A percentile compares a stretch with the other conserved stretches of the same genome.
Evolutionary conservation across 345 rosid genomes (phyloP).

Genomic region (Eucalyptus polybractea): DNA sequence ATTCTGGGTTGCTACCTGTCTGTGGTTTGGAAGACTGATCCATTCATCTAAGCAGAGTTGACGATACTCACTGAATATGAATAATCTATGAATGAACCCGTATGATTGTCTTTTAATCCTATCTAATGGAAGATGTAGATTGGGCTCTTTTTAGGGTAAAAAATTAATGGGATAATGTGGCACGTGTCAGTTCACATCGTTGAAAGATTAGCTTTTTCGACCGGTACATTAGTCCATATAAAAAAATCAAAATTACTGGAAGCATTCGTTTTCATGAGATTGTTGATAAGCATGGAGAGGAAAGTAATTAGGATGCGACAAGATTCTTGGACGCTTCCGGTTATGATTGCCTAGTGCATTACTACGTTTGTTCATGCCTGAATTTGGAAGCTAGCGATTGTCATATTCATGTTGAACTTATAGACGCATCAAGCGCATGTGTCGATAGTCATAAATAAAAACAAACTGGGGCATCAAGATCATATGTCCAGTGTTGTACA

Average conservation of each 20-base stretch:
- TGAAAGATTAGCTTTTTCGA: background rate
- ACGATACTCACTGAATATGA: background rate
- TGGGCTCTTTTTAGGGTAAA: background rate
- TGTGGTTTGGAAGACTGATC: background rate
- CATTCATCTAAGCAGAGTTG: background rate
- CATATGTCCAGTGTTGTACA: background rate
- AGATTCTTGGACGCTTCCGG: background rate
- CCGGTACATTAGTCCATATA: background rate
- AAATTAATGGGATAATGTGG: background rate
- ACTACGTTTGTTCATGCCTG: background rate
- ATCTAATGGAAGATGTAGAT: background rate
- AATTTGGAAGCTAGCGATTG: background rate
- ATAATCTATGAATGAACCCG: background rate
- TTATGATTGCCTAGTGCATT: background rate
- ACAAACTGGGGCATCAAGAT: background rate
- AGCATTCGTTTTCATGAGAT: background rate
- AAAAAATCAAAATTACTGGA: background rate
- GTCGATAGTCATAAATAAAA: background rate
- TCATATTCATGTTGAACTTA: background rate
- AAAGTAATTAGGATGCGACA: background rate
- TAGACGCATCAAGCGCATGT: background rate
- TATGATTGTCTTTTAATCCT: background rate
- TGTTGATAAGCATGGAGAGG: background rate
- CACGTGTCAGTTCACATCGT: background rate
- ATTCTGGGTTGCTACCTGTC: background rate